Evolutionary conservation across 306 rosid genomes (phyloP).

Genomic region (Adenanthera pavonina): DNA sequence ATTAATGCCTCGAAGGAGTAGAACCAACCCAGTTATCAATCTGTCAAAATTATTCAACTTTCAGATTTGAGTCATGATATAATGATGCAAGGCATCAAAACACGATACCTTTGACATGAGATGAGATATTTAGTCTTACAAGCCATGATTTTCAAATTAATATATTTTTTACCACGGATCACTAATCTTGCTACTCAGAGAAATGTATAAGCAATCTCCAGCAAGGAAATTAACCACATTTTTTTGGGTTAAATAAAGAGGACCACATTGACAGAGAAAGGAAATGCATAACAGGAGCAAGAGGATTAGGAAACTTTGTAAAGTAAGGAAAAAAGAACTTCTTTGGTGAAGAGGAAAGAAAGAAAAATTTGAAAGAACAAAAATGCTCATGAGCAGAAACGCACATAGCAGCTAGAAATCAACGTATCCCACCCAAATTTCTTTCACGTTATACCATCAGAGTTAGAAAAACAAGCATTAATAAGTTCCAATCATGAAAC

Average conservation of each 20-base stretch:
- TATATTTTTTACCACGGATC: neutral
- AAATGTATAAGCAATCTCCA: constrained; percentile 18
- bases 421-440: constrained; percentile 6
- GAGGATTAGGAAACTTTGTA: neutral
- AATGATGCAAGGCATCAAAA: constrained; percentile 14
- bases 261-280: neutral
- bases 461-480: constrained; percentile 29
- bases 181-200: neutral
- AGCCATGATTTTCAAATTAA: neutral
- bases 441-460: constrained; percentile 5
- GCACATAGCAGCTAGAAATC: constrained; percentile 7
- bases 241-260: neutral
- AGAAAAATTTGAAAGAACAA: constrained; percentile 6
- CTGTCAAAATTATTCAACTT: constrained; percentile 48
- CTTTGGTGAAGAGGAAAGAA: neutral
- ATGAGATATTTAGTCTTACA: neutral
- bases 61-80: constrained; percentile 18
- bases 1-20: constrained; percentile 62
- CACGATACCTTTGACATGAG: neutral
- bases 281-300: neutral
- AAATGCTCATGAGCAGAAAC: neutral
- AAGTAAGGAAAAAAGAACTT: neutral
- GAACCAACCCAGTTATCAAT: constrained; percentile 54
- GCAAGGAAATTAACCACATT: constrained; percentile 4
- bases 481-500: constrained; percentile 12